Evolutionary conservation across 768 basidiomycete genomes (phyloP).

Genomic region (Cyclocybe aegerita): DNA sequence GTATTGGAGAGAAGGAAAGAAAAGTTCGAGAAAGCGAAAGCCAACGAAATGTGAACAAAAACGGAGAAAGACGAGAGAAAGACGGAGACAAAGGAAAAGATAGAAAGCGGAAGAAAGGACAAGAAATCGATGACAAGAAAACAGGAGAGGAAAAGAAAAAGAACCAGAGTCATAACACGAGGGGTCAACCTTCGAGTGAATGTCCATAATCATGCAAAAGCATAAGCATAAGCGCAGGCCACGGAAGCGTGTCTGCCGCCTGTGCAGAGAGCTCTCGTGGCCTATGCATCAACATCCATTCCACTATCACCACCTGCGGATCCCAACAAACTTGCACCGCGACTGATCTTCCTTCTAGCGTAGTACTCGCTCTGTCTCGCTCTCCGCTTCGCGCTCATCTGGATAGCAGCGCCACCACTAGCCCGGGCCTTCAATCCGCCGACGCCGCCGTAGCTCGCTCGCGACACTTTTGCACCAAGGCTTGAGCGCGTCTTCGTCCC

Average conservation of each 20-base stretch:
- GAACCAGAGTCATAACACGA: not conserved
- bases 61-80: constrained; percentile 3
- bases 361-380: constrained; percentile 74
- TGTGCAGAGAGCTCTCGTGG: not conserved
- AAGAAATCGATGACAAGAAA: not conserved
- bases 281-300: not conserved
- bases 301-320: not conserved
- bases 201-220: not conserved
- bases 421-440: constrained; percentile 20
- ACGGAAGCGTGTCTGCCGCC: not conserved
- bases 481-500: constrained; percentile 49
- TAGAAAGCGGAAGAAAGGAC: not conserved
- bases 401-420: constrained; percentile 32
- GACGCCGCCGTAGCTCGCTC: constrained; percentile 36
- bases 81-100: not conserved
- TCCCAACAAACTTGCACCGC: constrained; percentile 14
- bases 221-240: not conserved
- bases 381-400: constrained; percentile 70
- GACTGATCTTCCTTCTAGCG: constrained; percentile 50
- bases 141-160: not conserved
- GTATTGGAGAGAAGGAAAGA: too few species aligned
- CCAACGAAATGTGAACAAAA: not conserved
- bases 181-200: not conserved
- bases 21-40: not conserved
- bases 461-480: constrained; percentile 39